phyloP scores from a whole-genome alignment of 2,329 filamentous ascomycete species.

The Phialophora expanda region DNA sequence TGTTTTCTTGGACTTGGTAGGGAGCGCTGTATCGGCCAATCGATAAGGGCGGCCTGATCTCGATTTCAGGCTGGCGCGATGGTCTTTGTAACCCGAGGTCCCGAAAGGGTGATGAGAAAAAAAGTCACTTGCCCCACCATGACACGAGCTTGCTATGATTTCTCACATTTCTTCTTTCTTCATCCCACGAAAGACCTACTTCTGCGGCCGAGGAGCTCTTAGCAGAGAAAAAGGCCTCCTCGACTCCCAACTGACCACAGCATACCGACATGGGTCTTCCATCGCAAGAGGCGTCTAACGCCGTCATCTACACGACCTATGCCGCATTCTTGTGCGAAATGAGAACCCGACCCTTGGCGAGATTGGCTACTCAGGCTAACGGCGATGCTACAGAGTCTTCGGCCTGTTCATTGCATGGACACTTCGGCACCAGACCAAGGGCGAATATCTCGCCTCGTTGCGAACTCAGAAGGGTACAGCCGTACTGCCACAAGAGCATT shows the following conservation, averaged over 20 bases:
- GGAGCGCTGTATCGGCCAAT: background rate
- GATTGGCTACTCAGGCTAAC: background rate
- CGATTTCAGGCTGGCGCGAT: slow-evolving; percentile 5
- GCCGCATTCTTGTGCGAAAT: slow-evolving; percentile 71
- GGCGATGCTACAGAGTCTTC: slow-evolving; percentile 57
- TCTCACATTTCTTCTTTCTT: slow-evolving; percentile 14
- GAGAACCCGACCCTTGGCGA: too few species aligned
- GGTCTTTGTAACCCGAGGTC: slow-evolving; percentile 4
- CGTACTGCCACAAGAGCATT: slow-evolving; percentile 5
- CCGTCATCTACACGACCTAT: slow-evolving; percentile 81
- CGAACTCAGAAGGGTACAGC: slow-evolving; percentile 77
- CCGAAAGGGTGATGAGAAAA: slow-evolving; percentile 1
- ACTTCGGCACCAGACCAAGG: slow-evolving; percentile 67
- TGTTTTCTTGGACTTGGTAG: background rate
- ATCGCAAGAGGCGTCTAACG: slow-evolving; percentile 77
- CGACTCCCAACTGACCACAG: background rate
- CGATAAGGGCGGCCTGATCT: background rate
- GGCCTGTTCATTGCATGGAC: slow-evolving; percentile 65
- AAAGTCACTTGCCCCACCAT: slow-evolving; percentile 11
- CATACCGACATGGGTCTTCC: slow-evolving; percentile 69
- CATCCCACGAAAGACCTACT: background rate
- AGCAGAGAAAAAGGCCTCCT: background rate
- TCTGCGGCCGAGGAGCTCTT: background rate
- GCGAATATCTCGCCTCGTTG: slow-evolving; percentile 75
- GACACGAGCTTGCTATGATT: slow-evolving; percentile 36